phyloP scores from a whole-genome alignment of 768 basidiomycete species.

The Serendipita sp. region DNA sequence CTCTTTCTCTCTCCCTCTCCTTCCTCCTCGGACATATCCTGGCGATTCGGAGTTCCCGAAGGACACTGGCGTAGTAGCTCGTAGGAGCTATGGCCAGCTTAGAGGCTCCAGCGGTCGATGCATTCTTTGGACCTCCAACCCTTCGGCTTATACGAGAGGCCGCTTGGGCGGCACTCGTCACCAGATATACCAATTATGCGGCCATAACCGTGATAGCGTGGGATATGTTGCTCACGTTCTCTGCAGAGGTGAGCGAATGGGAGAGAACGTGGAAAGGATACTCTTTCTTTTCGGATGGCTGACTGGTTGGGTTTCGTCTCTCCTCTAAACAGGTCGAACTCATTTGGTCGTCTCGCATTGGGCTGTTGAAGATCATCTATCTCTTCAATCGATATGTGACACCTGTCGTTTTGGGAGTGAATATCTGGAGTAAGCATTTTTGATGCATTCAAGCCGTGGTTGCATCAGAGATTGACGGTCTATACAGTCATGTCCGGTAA shows the following conservation, averaged over 20 bases:
- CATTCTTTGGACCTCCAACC: background rate
- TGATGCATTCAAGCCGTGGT: background rate
- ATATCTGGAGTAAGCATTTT: background rate
- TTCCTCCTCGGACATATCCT: too few species aligned
- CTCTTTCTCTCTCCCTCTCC: too few species aligned
- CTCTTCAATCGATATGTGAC: constrained; percentile 8
- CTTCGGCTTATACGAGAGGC: background rate
- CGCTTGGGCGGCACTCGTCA: background rate
- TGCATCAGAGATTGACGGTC: too few species aligned
- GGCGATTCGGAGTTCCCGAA: too few species aligned
- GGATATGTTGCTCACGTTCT: constrained; percentile 1
- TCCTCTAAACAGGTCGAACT: background rate
- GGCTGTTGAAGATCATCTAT: constrained; percentile 6
- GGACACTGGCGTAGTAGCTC: too few species aligned
- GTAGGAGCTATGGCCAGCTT: too few species aligned
- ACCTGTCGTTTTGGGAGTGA: background rate
- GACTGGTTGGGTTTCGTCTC: background rate
- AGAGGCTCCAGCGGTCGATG: too few species aligned
- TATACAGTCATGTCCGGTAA: too few species aligned
- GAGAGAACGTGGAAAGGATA: background rate
- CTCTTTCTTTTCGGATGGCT: background rate
- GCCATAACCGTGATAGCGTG: background rate
- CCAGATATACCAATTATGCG: background rate
- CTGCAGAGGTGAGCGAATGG: background rate
- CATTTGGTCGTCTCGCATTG: constrained; percentile 3